Percentiles rank a stretch among this genome's conserved stretches.
These are phyloP conservation scores for Asterophora lycoperdoides DNA, from an alignment of 768 basidiomycete genomes.

Conservation along the genomic window DNA sequence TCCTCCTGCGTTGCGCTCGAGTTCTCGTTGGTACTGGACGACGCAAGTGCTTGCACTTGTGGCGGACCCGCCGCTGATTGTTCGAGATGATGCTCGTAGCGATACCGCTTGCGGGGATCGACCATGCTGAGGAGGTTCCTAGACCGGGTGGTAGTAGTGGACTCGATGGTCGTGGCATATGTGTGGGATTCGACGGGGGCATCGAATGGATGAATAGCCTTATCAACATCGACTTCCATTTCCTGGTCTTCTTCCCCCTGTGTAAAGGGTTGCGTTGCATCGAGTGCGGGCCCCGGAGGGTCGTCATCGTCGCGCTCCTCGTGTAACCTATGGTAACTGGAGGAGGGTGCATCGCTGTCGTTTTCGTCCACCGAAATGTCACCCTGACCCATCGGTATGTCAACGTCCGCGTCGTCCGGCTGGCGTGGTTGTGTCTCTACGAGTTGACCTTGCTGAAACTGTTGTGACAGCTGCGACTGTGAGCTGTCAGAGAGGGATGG, in stretches of 20 bases:
- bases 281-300: conserved; percentile 7
- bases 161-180: neutral
- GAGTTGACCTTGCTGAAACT: conserved; percentile 22
- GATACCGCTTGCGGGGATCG: conserved; percentile 22
- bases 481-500: conserved; percentile 45
- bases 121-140: conserved; percentile 24
- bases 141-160: conserved; percentile 7
- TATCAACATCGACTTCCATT: conserved; percentile 7
- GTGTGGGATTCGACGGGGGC: neutral
- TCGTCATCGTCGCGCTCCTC: conserved; percentile 22
- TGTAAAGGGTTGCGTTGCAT: conserved; percentile 33
- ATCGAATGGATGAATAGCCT: conserved; percentile 7
- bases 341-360: conserved; percentile 35
- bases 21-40: neutral
- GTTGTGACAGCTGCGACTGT: conserved; percentile 26
- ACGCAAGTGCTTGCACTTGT: neutral
- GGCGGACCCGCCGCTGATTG: neutral
- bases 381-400: conserved; percentile 9
- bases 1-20: neutral
- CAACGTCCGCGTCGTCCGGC: conserved; percentile 13
- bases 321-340: conserved; percentile 34
- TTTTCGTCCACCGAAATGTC: conserved; percentile 24
- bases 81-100: conserved; percentile 21
- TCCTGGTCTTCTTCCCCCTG: conserved; percentile 24
- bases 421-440: conserved; percentile 20